These are phyloP conservation scores for Pythium insidiosum DNA, from an alignment of 352 stramenopile species.

Conservation along the genomic window DNA sequence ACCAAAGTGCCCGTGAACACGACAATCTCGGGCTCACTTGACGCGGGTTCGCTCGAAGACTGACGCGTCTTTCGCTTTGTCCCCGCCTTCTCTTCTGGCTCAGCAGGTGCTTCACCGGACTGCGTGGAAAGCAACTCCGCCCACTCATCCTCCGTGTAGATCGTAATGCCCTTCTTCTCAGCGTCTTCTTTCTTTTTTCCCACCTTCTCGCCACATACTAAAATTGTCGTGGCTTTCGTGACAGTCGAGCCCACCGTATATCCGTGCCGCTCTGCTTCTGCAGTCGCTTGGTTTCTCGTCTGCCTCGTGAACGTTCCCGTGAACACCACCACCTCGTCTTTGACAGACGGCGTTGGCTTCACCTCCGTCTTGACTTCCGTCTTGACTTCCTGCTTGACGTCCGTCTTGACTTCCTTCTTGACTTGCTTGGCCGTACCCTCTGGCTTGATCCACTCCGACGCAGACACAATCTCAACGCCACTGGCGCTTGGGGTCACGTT, in stretches of 20 bases:
- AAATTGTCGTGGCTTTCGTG: slow-evolving; percentile 31
- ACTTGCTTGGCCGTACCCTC: no score
- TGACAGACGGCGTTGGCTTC: no score
- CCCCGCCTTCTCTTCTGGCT: not conserved
- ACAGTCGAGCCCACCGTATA: slow-evolving; percentile 26
- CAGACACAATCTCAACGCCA: no score
- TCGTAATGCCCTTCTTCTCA: slow-evolving; percentile 24
- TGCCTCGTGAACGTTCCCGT: slow-evolving; percentile 28
- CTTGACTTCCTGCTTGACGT: no score
- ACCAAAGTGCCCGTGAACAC: slow-evolving; percentile 23
- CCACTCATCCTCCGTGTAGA: slow-evolving; percentile 35
- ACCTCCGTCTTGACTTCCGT: no score
- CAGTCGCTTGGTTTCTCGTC: slow-evolving; percentile 24
- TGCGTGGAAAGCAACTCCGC: no score
- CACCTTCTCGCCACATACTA: slow-evolving; percentile 42
- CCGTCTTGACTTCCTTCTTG: no score
- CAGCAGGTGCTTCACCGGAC: no score
- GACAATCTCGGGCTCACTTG: slow-evolving; percentile 1
- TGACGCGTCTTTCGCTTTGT: slow-evolving; percentile 20
- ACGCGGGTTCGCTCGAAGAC: not conserved
- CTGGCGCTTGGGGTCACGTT: no score
- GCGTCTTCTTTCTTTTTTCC: slow-evolving; percentile 45
- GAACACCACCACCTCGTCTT: slow-evolving; percentile 35
- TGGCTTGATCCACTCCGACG: no score
- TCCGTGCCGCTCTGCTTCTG: slow-evolving; percentile 23